Evolutionary conservation across 2,329 filamentous ascomycete genomes (phyloP).

Genomic region (Diplocarpon rosae): DNA sequence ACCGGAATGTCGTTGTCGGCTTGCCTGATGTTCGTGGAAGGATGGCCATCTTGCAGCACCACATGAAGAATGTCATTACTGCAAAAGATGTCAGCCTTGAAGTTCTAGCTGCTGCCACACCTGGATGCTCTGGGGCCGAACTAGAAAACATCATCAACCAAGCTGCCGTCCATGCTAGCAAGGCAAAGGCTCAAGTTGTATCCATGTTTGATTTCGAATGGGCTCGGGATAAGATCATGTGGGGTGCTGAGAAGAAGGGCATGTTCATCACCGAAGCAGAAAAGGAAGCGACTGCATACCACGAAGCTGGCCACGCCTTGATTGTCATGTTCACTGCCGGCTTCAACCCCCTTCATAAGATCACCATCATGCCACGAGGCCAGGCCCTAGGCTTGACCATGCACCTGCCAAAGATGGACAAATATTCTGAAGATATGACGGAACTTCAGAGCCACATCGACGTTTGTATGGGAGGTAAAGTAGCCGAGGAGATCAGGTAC

Average conservation of each 20-base stretch:
- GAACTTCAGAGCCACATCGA: constrained; percentile 76
- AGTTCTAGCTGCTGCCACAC: constrained; percentile 74
- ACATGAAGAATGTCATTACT: constrained; percentile 83
- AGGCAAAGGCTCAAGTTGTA: constrained; percentile 67
- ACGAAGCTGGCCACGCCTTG: constrained; percentile 90
- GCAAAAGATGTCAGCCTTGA: constrained; percentile 71
- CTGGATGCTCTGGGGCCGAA: constrained; percentile 89
- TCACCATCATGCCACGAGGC: constrained; percentile 89
- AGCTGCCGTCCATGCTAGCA: constrained; percentile 87
- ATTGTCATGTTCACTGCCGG: constrained; percentile 72
- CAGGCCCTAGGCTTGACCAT: constrained; percentile 78
- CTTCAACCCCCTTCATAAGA: constrained; percentile 79
- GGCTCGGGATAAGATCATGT: constrained; percentile 96
- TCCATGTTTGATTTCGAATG: constrained; percentile 78
- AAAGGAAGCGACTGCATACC: constrained; percentile 90
- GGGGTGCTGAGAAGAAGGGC: constrained; percentile 86
- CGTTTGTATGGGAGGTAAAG: constrained; percentile 73
- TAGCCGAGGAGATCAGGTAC: constrained; percentile 84
- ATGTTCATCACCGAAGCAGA: constrained; percentile 88
- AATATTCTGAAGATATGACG: constrained; percentile 75
- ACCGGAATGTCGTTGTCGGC: constrained; percentile 79
- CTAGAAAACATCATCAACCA: constrained; percentile 96
- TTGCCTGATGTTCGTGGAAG: constrained; percentile 90
- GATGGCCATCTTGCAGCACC: constrained; percentile 84
- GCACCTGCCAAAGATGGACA: constrained; percentile 82